phyloP scores from a whole-genome alignment of 2,329 filamentous ascomycete genomes.

The Salinomyces thailandicus region DNA sequence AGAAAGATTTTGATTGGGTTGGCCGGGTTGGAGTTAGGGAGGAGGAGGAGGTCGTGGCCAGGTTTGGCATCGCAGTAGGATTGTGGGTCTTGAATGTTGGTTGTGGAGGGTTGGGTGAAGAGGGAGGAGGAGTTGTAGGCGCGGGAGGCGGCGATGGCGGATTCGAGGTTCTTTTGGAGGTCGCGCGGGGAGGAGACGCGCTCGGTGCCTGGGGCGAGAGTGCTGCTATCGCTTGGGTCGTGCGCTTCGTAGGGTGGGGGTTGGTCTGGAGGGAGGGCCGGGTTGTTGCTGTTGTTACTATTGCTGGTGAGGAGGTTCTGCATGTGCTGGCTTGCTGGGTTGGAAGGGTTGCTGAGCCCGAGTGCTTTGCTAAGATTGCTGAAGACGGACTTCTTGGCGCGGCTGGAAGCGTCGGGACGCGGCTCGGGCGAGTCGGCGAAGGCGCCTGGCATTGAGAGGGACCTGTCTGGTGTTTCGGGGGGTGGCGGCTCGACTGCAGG shows the following conservation, averaged over 20 bases:
- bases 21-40: conserved; percentile 50
- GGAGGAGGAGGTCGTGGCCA: conserved; percentile 60
- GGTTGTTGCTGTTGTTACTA: conserved; percentile 1
- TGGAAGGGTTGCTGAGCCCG: conserved; percentile 48
- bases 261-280: conserved; percentile 11
- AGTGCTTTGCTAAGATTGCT: conserved; percentile 57
- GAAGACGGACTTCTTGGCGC: conserved; percentile 47
- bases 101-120: conserved; percentile 62
- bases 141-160: conserved; percentile 68
- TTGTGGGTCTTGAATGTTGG: conserved; percentile 68
- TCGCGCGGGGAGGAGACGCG: conserved; percentile 34
- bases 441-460: conserved; percentile 57
- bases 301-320: conserved; percentile 21
- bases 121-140: conserved; percentile 62
- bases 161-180: conserved; percentile 60
- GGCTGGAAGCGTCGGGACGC: conserved; percentile 10
- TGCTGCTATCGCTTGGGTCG: conserved; percentile 13
- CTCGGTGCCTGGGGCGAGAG: conserved; percentile 20
- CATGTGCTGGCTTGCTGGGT: conserved; percentile 28
- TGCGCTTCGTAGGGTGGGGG: conserved; percentile 25
- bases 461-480: conserved; percentile 20
- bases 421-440: conserved; percentile 47
- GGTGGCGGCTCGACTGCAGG: conserved; percentile 3
- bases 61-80: conserved; percentile 76
- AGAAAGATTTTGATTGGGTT: conserved; percentile 67